Evolutionary conservation across 768 basidiomycete species (phyloP).

Genomic region (Xerocomus spinulosus): DNA sequence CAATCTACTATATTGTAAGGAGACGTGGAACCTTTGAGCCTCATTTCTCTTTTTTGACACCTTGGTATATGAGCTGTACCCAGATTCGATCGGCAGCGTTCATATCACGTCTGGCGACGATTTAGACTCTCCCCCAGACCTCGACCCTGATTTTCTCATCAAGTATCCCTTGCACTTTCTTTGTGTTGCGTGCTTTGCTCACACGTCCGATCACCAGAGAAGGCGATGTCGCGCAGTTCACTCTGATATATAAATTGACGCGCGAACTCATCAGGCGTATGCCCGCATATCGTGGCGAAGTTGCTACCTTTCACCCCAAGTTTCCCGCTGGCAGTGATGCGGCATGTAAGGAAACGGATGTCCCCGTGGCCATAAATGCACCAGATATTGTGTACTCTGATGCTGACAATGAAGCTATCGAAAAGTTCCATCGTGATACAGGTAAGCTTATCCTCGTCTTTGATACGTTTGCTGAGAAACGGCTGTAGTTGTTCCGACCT

Average conservation of each 20-base stretch:
- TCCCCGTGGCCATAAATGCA: constrained; percentile 19
- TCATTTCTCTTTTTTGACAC: background rate
- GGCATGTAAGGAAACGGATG: constrained; percentile 10
- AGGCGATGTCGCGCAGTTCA: constrained; percentile 41
- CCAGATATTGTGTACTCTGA: constrained; percentile 30
- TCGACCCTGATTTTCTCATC: constrained; percentile 42
- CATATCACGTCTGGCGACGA: constrained; percentile 43
- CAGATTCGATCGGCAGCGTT: constrained; percentile 41
- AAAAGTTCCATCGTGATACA: constrained; percentile 16
- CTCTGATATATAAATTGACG: constrained; percentile 49
- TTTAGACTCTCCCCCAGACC: constrained; percentile 37
- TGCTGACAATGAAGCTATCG: constrained; percentile 33
- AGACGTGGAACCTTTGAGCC: background rate
- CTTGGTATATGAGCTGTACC: constrained; percentile 32
- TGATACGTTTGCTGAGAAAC: background rate
- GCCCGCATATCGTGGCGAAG: constrained; percentile 23
- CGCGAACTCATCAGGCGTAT: constrained; percentile 54
- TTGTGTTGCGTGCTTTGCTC: background rate
- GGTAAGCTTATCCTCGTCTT: background rate
- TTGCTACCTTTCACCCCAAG: constrained; percentile 10
- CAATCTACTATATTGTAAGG: constrained; percentile 32
- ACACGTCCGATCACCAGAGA: background rate
- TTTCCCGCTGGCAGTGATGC: constrained; percentile 30
- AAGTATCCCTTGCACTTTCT: constrained; percentile 29
- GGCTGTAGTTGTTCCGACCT: background rate